Evolutionary conservation across 2,329 filamentous ascomycete species (phyloP).

Genomic region (Ascochyta pisi): DNA sequence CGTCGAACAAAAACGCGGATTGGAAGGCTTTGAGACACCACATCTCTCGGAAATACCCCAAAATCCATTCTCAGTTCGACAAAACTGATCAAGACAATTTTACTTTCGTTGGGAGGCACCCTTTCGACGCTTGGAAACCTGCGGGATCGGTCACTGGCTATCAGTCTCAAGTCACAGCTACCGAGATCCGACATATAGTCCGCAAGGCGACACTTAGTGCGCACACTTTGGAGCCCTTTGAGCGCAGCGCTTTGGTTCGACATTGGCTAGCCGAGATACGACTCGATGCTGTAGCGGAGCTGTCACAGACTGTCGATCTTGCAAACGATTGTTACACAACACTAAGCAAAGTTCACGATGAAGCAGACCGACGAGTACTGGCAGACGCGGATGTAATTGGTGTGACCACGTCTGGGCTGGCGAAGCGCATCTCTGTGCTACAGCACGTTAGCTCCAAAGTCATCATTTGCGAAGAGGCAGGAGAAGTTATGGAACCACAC

Average conservation of each 20-base stretch:
- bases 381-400: slow-evolving; percentile 61
- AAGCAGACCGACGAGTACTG: slow-evolving; percentile 51
- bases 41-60: slow-evolving; percentile 19
- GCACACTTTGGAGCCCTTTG: slow-evolving; percentile 15
- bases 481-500: slow-evolving; percentile 71
- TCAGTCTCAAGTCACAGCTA: background rate
- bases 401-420: slow-evolving; percentile 66
- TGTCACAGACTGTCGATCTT: slow-evolving; percentile 22
- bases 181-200: slow-evolving; percentile 3
- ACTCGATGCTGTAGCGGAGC: slow-evolving; percentile 15
- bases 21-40: slow-evolving; percentile 29
- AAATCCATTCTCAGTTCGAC: slow-evolving; percentile 30
- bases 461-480: slow-evolving; percentile 72
- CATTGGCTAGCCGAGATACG: slow-evolving; percentile 27
- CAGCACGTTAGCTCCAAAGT: slow-evolving; percentile 61
- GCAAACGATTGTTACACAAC: slow-evolving; percentile 14
- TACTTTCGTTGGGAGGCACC: slow-evolving; percentile 26
- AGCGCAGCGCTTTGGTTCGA: slow-evolving; percentile 21
- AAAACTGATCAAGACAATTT: slow-evolving; percentile 27
- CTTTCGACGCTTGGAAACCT: slow-evolving; percentile 32
- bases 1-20: slow-evolving; percentile 9
- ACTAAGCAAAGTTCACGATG: slow-evolving; percentile 39
- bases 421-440: slow-evolving; percentile 61
- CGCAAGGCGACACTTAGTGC: slow-evolving; percentile 16
- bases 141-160: background rate